A percentile compares a stretch with the other conserved stretches of the same genome.
These are phyloP conservation scores for Physaria fendleri DNA, from an alignment of 345 rosid species.

Conservation along the genomic window DNA sequence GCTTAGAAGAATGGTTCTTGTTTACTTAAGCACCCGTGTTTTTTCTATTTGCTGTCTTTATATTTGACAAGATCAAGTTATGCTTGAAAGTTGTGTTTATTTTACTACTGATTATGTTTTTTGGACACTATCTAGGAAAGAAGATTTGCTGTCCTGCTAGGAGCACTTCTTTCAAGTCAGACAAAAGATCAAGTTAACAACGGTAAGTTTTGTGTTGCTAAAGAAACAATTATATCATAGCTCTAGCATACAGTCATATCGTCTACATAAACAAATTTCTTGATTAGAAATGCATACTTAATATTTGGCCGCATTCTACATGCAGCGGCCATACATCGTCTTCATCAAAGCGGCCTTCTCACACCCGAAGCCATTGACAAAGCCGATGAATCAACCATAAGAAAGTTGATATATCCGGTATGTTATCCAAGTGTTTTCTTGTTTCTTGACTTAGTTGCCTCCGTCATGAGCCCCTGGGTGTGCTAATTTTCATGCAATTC, in stretches of 20 bases:
- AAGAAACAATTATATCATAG: neutral
- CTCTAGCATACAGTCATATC: neutral
- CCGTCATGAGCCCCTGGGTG: neutral
- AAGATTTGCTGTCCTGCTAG: slow-evolving; percentile 63
- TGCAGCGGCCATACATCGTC: slow-evolving; percentile 92
- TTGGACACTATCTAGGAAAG: slow-evolving; percentile 49
- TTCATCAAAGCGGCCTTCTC: slow-evolving; percentile 58
- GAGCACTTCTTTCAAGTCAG: slow-evolving; percentile 72
- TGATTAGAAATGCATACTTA: neutral
- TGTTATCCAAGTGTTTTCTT: slow-evolving; percentile 16
- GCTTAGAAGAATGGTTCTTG: neutral
- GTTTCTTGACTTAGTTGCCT: neutral
- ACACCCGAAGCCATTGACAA: slow-evolving; percentile 66
- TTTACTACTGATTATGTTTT: neutral
- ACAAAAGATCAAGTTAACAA: slow-evolving; percentile 74
- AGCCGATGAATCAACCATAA: slow-evolving; percentile 74
- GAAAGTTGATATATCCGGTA: slow-evolving; percentile 87
- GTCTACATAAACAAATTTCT: neutral
- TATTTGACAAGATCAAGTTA: neutral
- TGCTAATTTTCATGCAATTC: neutral
- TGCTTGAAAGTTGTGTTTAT: neutral
- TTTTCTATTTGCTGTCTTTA: neutral
- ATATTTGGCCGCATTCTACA: neutral
- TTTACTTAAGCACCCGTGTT: neutral
- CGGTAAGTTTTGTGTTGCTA: slow-evolving; percentile 37